Base-by-base conservation (phyloP, 331 rosid species). In the Quercus lobata region DNA sequence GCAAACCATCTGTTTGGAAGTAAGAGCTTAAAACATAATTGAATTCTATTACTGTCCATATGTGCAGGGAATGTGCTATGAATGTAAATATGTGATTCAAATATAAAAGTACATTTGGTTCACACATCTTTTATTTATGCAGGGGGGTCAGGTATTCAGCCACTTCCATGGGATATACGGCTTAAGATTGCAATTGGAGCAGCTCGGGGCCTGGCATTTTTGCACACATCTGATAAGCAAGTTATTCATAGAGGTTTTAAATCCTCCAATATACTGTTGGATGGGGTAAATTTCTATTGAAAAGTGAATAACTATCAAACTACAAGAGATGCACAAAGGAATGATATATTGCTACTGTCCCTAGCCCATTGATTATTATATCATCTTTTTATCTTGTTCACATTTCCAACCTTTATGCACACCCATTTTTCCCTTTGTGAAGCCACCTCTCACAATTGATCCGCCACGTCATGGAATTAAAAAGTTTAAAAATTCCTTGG, bases 1-100 rank as follows among this genome's bases (percentile, higher is more conserved):
- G 98, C 86, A 75, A 82, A 91, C 84, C 99, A 96, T 70, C 91
- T 96, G 9, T 96, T 93, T 88, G 97, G 99, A 88, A 96, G 97
- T 94, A 83, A 89, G 96, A 73, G 71, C 53, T 82, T 60, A 30
- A n/a, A 62, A 55, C 76, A 75, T 49, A 24, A 24, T 27, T 71
- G 75, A n/a, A 52, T 55, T 63, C 52, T 49, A 32, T 75, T 46
- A 61, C 32, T 74, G 69, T 41, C 52, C 56, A 37, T 44, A n/a
- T 32, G 27, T 75, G 76, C 73, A 73, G 57, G 79, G 77, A 18
- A 37, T 41, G 52, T 65, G 24, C 75, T 53, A 61, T 35, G 41
- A 35, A 35, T 6, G 41, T 34, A 1, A 34, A 34, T 34, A 5
- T 34, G 37, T 35, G 41, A 35, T 35, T 35, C 8, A 35, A 35